Percentiles rank a stretch among this genome's conserved stretches.
These are phyloP conservation scores for Spiraea crenata DNA, from an alignment of 331 rosid genomes.

Conservation along the genomic window DNA sequence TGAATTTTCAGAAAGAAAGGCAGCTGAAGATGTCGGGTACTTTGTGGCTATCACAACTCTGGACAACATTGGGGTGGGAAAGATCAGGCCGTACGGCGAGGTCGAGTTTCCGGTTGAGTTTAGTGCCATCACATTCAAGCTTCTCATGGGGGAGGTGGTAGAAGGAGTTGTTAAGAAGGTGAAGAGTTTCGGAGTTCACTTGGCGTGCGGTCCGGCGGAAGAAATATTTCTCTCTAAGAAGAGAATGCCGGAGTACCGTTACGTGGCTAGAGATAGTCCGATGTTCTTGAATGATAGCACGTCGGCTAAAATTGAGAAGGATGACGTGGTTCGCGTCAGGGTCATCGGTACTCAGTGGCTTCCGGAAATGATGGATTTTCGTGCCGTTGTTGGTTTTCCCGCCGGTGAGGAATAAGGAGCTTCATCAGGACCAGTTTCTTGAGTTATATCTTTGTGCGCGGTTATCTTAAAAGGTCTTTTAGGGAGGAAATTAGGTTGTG, in stretches of 20 bases:
- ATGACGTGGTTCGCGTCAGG: constrained; percentile 48
- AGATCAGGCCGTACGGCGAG: constrained; percentile 67
- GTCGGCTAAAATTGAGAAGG: constrained; percentile 60
- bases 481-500: no score
- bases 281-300: constrained; percentile 53
- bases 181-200: constrained; percentile 76
- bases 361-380: no score
- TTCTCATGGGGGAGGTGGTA: constrained; percentile 67
- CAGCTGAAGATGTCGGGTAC: constrained; percentile 73
- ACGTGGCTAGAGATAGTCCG: constrained; percentile 65
- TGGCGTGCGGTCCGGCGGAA: constrained; percentile 80
- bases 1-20: constrained; percentile 66
- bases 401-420: no score
- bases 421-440: no score
- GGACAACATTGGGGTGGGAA: constrained; percentile 77
- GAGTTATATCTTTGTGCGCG: no score
- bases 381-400: no score
- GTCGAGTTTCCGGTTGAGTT: constrained; percentile 79
- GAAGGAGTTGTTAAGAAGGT: constrained; percentile 82
- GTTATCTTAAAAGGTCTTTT: no score
- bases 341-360: constrained; percentile 90
- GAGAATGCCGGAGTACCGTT: constrained; percentile 74
- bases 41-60: constrained; percentile 65
- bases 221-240: constrained; percentile 50
- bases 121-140: constrained; percentile 70